A percentile compares a stretch with the other conserved stretches of the same genome.
Conservation (phyloP, 441 rosid genomes). For the Jatropha multifida region DNA sequence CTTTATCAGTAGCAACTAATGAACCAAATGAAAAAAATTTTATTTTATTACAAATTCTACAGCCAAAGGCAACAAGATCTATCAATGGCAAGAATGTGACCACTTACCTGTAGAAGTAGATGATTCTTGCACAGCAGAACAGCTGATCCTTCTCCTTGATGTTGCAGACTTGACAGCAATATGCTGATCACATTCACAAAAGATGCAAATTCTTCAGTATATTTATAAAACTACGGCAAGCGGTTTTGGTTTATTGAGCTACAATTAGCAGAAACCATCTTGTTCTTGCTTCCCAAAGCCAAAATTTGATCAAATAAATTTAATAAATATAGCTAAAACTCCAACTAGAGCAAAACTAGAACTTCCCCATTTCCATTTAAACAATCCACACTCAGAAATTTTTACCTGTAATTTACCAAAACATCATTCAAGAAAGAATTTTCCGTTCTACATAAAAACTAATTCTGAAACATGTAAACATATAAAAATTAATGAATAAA, state of each 20-base stretch:
- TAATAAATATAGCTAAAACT: background rate
- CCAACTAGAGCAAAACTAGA: background rate
- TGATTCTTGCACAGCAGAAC: conserved; percentile 76
- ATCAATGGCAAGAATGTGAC: background rate
- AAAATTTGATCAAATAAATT: background rate
- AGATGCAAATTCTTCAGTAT: background rate
- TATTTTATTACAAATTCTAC: background rate
- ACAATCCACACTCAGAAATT: too few species aligned
- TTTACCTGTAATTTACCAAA: background rate
- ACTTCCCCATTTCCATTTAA: too few species aligned
- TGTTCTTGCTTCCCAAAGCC: background rate
- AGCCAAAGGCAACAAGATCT: background rate
- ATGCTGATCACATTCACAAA: conserved; percentile 33
- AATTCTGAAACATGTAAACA: too few species aligned
- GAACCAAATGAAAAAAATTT: background rate
- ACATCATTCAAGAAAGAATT: background rate
- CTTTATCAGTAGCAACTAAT: conserved; percentile 46
- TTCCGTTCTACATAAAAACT: too few species aligned
- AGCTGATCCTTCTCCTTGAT: conserved; percentile 39
- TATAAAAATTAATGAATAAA: background rate
- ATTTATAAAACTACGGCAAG: too few species aligned
- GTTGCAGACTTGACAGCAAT: conserved; percentile 33
- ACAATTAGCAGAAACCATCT: too few species aligned
- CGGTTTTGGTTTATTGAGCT: too few species aligned
- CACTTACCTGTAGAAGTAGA: conserved; percentile 60